Conservation (phyloP, 306 rosid species). For the Arachis stenosperma region DNA sequence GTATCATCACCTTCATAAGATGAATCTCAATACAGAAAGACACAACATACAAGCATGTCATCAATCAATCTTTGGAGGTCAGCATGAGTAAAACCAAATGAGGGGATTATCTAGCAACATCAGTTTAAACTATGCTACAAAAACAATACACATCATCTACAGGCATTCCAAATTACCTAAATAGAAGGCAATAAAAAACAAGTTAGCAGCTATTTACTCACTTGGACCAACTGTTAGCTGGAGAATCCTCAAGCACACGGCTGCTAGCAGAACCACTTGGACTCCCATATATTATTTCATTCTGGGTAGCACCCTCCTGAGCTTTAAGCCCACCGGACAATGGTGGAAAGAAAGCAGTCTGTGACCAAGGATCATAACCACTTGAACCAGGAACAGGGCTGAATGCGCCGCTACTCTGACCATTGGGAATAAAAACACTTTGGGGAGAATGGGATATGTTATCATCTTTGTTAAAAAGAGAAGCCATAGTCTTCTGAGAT, state of each 20-base stretch:
- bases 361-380: constrained; percentile 85
- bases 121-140: constrained; percentile 22
- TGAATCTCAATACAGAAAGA: constrained; percentile 2
- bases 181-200: constrained; percentile 18
- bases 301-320: constrained; percentile 65
- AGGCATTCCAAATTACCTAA: constrained; percentile 9
- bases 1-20: not conserved
- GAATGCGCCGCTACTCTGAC: constrained; percentile 69
- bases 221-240: constrained; percentile 78
- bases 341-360: constrained; percentile 72
- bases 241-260: constrained; percentile 68
- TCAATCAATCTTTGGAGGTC: constrained; percentile 17
- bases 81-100: constrained; percentile 4
- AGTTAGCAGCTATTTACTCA: constrained; percentile 54
- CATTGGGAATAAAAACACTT: constrained; percentile 69
- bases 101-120: constrained; percentile 1
- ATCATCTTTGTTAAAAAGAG: constrained; percentile 80
- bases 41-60: not conserved
- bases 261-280: constrained; percentile 59
- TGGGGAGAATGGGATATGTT: constrained; percentile 66
- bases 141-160: constrained; percentile 11
- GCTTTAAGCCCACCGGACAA: constrained; percentile 60
- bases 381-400: constrained; percentile 63
- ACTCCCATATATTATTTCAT: constrained; percentile 71
- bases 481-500: constrained; percentile 76